Base-by-base conservation (phyloP, 768 basidiomycete genomes). In the Clavulina sp. region DNA sequence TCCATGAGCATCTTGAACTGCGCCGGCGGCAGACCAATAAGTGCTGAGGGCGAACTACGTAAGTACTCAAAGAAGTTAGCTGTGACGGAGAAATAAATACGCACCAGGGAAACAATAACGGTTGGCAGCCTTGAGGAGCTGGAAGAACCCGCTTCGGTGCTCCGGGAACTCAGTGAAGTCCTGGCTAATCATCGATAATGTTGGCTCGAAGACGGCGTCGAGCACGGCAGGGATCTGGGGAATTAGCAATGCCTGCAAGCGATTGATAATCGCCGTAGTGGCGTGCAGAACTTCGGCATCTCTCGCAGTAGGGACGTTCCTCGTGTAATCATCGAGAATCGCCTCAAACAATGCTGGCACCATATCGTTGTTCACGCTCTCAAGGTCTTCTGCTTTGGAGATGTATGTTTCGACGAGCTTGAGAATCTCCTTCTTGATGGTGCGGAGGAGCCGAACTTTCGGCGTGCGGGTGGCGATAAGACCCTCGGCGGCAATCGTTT, bases 1-100 rank as follows among this genome's bases (percentile, higher is more conserved):
- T 97, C 93, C 79, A 95, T 96, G 65, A 95, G 84, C 54, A 97
- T 69, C 69, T 95, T 96, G 75, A 97, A 96, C 67, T 95, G 87
- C 43, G 73, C 67, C 6, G 89, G 83, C n/a, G 89, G 87, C 54
- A 95, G 74, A 24, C 76, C 77, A 52, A 93, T 74, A 43, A 96
- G 69, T 4, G 91, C 91, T 84, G 56, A 50, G 31, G 52, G 47
- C 40, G 48, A 54, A 49, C 7, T 13, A n/a, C 21, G 7, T 49
- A 6, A 51, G 41, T 18, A 30, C 24, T 41, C 49, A 33, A 32
- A 53, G 30, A 30, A 36, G 16, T 43, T 32, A 57, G 52, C 19
- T 60, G 47, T 9, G 28, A 31, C 6, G 29, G 19, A 16, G 23
- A 7, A 16, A 24, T 23, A 7, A 21, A 46, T n/a, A 60, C 72